A percentile compares a stretch with the other conserved stretches of the same genome.
phyloP scores from a whole-genome alignment of 352 stramenopile species.

The Pythium chondricola region DNA sequence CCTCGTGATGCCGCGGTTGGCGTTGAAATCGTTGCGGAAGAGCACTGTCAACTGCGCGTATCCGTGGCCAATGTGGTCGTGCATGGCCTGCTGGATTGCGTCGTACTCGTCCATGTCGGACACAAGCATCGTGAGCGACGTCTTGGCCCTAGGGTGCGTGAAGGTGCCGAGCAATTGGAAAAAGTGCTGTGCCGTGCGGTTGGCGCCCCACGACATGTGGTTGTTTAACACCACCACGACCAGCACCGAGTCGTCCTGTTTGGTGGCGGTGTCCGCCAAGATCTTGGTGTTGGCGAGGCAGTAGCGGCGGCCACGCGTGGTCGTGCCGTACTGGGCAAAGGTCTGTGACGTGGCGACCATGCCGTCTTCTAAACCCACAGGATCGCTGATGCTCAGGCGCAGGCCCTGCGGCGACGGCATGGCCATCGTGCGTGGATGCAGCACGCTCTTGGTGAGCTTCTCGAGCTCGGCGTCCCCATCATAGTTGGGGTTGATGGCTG shows the following conservation, averaged over 20 bases:
- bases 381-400: background rate
- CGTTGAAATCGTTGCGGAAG: constrained; percentile 31
- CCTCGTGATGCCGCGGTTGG: constrained; percentile 7
- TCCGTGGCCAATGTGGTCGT: constrained; percentile 9
- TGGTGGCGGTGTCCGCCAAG: background rate
- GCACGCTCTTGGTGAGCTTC: background rate
- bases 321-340: constrained; percentile 6
- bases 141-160: constrained; percentile 21
- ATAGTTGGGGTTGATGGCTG: background rate
- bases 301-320: constrained; percentile 7
- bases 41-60: constrained; percentile 25
- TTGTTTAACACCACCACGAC: constrained; percentile 27
- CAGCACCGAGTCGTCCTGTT: constrained; percentile 13
- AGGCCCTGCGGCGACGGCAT: background rate
- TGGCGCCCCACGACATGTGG: constrained; percentile 25
- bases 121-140: constrained; percentile 30
- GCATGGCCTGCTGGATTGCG: constrained; percentile 15
- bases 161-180: constrained; percentile 25
- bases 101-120: constrained; percentile 26
- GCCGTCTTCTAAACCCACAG: background rate
- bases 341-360: constrained; percentile 1
- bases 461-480: background rate
- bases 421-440: background rate
- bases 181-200: constrained; percentile 20
- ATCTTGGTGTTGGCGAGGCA: background rate